Percentiles rank a stretch among this genome's conserved stretches.
Evolutionary conservation across 768 basidiomycete species (phyloP).

Genomic region (Hysterangium stoloniferum): DNA sequence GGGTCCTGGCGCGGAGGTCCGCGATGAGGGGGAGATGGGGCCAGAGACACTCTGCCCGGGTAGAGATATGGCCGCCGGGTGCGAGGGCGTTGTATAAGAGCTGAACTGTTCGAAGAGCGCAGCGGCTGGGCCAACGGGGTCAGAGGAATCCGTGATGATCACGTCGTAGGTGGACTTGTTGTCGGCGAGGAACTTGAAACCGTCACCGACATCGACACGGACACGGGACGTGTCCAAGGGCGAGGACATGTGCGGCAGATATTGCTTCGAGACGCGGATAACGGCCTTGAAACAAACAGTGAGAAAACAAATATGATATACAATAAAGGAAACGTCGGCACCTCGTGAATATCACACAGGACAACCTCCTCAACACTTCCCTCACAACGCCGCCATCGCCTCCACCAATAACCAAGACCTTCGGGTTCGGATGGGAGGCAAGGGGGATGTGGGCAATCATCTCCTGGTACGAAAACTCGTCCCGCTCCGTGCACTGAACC

Average conservation of each 20-base stretch:
- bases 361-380: conserved; percentile 94
- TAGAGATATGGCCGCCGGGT: conserved; percentile 88
- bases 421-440: conserved; percentile 91
- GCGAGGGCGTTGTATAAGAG: conserved; percentile 85
- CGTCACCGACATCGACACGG: conserved; percentile 82
- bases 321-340: no score
- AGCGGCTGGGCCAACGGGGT: conserved; percentile 93
- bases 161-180: conserved; percentile 87
- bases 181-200: conserved; percentile 92
- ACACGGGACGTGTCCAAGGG: conserved; percentile 78
- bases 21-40: conserved; percentile 84
- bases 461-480: conserved; percentile 99
- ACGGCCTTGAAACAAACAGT: conserved; percentile 87
- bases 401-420: conserved; percentile 93
- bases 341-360: conserved; percentile 97
- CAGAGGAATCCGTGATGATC: conserved; percentile 98
- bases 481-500: conserved; percentile 95
- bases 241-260: conserved; percentile 88
- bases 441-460: conserved; percentile 99
- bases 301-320: no score
- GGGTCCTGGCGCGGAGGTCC: conserved; percentile 60
- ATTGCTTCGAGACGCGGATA: conserved; percentile 87
- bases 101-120: conserved; percentile 91
- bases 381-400: conserved; percentile 98
- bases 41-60: conserved; percentile 96